Evolutionary conservation across 441 rosid species (phyloP).

Genomic region (Daphne laureola): DNA sequence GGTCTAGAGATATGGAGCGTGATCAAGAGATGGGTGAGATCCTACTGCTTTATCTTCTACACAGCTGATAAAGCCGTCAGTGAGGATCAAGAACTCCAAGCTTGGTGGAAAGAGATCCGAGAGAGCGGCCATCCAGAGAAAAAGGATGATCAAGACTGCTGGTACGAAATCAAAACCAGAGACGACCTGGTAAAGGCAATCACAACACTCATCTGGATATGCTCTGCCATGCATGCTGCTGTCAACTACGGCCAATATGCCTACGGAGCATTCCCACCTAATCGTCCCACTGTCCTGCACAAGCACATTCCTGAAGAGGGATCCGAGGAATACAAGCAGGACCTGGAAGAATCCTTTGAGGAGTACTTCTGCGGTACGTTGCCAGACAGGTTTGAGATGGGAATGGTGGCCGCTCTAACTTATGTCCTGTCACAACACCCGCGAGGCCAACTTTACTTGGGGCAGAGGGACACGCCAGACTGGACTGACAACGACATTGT

Average conservation of each 20-base stretch:
- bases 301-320: slow-evolving; percentile 41
- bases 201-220: slow-evolving; percentile 53
- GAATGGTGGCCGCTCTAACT: slow-evolving; percentile 32
- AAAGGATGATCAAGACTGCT: slow-evolving; percentile 6
- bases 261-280: slow-evolving; percentile 47
- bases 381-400: slow-evolving; percentile 40
- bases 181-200: slow-evolving; percentile 32
- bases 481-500: slow-evolving; percentile 37
- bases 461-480: slow-evolving; percentile 26
- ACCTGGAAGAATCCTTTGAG: slow-evolving; percentile 39
- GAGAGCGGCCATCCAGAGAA: slow-evolving; percentile 42
- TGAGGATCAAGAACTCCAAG: slow-evolving; percentile 61
- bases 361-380: slow-evolving; percentile 33
- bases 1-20: slow-evolving; percentile 56
- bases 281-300: slow-evolving; percentile 42
- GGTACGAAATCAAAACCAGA: slow-evolving; percentile 34
- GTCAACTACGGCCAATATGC: slow-evolving; percentile 55
- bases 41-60: slow-evolving; percentile 41
- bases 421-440: slow-evolving; percentile 43
- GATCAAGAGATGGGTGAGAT: slow-evolving; percentile 46
- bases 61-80: slow-evolving; percentile 22
- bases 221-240: slow-evolving; percentile 59
- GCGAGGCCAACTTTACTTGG: slow-evolving; percentile 44
- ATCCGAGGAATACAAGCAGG: slow-evolving; percentile 22
- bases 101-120: slow-evolving; percentile 72